phyloP scores from a whole-genome alignment of 805 yeast species.

The Ogataea thermomethanolica region DNA sequence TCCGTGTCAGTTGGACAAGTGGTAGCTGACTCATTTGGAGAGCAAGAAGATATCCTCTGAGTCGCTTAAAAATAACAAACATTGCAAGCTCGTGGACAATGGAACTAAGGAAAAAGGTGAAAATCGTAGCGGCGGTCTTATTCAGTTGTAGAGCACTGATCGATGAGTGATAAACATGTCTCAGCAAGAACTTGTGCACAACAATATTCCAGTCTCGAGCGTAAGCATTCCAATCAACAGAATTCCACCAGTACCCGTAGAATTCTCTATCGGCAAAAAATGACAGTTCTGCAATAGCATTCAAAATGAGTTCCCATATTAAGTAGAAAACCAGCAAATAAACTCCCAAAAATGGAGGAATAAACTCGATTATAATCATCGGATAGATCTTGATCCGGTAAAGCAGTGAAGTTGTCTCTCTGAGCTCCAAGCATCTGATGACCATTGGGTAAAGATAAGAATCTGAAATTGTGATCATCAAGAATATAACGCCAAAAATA shows the following conservation, averaged over 20 bases:
- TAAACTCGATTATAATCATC: conserved; percentile 61
- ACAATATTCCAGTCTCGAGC: conserved; percentile 94
- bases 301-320: conserved; percentile 94
- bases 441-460: conserved; percentile 72
- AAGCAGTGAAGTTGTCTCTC: conserved; percentile 42
- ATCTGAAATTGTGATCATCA: conserved; percentile 82
- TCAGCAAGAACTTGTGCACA: conserved; percentile 79
- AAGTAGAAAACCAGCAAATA: conserved; percentile 79
- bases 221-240: conserved; percentile 89
- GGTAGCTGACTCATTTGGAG: conserved; percentile 91
- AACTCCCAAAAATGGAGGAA: conserved; percentile 74
- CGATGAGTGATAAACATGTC: conserved; percentile 93
- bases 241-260: conserved; percentile 98
- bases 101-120: conserved; percentile 78
- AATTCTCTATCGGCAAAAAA: conserved; percentile 86
- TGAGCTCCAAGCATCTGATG: conserved; percentile 50
- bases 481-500: conserved; percentile 77
- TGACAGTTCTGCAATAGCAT: conserved; percentile 85
- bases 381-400: conserved; percentile 50
- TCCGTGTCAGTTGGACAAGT: conserved; percentile 58
- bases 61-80: conserved; percentile 77
- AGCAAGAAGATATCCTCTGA: conserved; percentile 75
- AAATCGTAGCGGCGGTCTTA: conserved; percentile 64
- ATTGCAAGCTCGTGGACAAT: conserved; percentile 87
- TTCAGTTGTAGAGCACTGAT: conserved; percentile 70